Evolutionary conservation across 2,329 filamentous ascomycete genomes (phyloP).

Genomic region (Penicillium sp.): DNA sequence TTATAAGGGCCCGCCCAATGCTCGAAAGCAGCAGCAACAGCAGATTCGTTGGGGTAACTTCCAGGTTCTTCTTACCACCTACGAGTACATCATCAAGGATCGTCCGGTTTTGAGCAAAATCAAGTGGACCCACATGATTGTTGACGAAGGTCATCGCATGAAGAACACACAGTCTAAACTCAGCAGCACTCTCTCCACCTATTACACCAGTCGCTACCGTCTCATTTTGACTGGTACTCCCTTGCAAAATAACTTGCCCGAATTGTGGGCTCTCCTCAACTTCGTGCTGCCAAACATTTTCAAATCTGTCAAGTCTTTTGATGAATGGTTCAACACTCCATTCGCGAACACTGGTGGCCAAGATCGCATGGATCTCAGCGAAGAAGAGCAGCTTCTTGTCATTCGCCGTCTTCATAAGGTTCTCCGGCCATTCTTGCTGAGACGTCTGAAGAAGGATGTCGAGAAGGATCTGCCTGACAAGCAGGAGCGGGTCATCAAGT

Average conservation of each 20-base stretch:
- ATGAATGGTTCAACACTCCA: conserved; percentile 99
- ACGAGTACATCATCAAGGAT: conserved; percentile 99
- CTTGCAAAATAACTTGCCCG: conserved; percentile 91
- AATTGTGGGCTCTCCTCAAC: conserved; percentile 97
- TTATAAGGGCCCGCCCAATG: conserved; percentile 90
- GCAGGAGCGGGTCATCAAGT: conserved; percentile 98
- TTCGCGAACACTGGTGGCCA: conserved; percentile 97
- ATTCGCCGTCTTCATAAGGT: conserved; percentile 99
- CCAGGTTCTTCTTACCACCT: conserved; percentile 94
- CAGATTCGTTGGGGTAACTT: conserved; percentile 92
- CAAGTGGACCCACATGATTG: conserved; percentile 99
- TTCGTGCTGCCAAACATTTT: conserved; percentile 98
- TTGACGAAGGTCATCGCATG: conserved; percentile 99
- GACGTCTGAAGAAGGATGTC: conserved; percentile 98
- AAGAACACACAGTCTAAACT: conserved; percentile 97
- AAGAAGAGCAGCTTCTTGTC: conserved; percentile 99
- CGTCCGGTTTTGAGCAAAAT: conserved; percentile 93
- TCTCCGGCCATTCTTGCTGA: conserved; percentile 89
- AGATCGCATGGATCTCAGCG: conserved; percentile 97
- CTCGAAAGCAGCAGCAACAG: conserved; percentile 85
- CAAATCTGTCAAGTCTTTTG: conserved; percentile 97
- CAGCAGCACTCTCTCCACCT: conserved; percentile 87
- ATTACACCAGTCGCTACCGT: conserved; percentile 91
- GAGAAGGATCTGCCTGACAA: conserved; percentile 99
- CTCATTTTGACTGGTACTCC: conserved; percentile 97